Percentiles rank a stretch among this genome's conserved stretches.
Evolutionary conservation across 495 filamentous ascomycete species (phyloP).

Genomic region (Penicillium ucsense): DNA sequence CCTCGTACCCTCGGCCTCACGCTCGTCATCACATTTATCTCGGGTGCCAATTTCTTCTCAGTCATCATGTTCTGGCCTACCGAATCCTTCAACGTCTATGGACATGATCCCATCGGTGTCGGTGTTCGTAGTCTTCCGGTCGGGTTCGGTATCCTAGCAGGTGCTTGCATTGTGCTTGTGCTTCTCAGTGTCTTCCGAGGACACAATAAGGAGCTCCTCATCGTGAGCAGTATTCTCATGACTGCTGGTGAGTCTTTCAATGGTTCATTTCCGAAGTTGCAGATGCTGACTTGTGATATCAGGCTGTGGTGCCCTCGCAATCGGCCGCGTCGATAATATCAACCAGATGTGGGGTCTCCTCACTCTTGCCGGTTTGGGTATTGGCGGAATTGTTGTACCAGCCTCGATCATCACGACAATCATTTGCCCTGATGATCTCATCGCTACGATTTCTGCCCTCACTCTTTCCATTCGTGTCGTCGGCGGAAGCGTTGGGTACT

Average conservation of each 20-base stretch:
- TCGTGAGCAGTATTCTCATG: conserved; percentile 54
- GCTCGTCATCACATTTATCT: conserved; percentile 63
- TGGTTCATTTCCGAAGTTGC: neutral
- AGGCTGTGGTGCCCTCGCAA: conserved; percentile 54
- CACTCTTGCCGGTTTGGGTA: conserved; percentile 55
- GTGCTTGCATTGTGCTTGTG: conserved; percentile 52
- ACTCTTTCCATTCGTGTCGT: conserved; percentile 64
- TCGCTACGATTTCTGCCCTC: conserved; percentile 65
- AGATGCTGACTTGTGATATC: neutral
- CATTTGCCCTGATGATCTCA: conserved; percentile 62
- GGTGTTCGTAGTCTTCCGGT: conserved; percentile 58
- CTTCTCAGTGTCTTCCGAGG: conserved; percentile 52
- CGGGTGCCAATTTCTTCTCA: conserved; percentile 67
- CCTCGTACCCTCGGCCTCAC: conserved; percentile 54
- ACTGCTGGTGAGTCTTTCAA: conserved; percentile 43
- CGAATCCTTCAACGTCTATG: conserved; percentile 65
- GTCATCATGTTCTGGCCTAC: conserved; percentile 67
- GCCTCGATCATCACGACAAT: conserved; percentile 64
- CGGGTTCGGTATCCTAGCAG: conserved; percentile 52
- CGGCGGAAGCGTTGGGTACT: conserved; percentile 62
- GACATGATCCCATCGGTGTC: conserved; percentile 56
- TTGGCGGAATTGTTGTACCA: conserved; percentile 65
- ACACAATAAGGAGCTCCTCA: conserved; percentile 53
- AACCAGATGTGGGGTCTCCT: conserved; percentile 51
- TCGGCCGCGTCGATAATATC: conserved; percentile 49